Evolutionary conservation across 495 filamentous ascomycete genomes (phyloP).

Genomic region (Xylaria grammica): DNA sequence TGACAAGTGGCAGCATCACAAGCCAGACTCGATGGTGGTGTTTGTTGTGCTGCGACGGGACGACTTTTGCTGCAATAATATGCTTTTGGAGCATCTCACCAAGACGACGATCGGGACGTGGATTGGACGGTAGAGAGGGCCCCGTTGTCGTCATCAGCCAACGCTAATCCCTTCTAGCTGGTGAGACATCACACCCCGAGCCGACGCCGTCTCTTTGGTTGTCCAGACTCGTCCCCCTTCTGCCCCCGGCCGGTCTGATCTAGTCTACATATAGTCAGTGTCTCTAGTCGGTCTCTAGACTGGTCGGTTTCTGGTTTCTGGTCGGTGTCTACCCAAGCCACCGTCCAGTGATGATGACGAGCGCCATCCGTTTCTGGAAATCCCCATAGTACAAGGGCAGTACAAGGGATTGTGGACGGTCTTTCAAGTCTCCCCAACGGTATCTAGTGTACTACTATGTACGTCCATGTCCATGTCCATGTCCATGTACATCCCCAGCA

Average conservation of each 20-base stretch:
- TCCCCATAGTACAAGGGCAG: neutral
- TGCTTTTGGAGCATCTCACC: neutral
- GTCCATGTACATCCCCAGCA: too few species aligned
- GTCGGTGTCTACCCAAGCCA: neutral
- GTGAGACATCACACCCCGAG: too few species aligned
- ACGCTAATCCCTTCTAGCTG: neutral
- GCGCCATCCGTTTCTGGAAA: conserved; percentile 14
- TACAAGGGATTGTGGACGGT: neutral
- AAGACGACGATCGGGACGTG: neutral
- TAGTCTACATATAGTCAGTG: too few species aligned
- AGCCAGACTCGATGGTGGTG: neutral
- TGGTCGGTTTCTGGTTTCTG: neutral
- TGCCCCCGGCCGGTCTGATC: too few species aligned
- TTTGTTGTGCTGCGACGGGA: conserved; percentile 6
- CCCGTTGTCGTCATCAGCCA: conserved; percentile 17
- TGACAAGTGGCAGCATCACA: conserved; percentile 23
- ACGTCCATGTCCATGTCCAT: too few species aligned
- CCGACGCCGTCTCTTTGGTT: neutral
- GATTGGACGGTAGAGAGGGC: conserved; percentile 1
- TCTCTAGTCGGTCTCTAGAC: neutral
- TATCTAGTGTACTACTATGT: neutral
- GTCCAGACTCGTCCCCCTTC: too few species aligned
- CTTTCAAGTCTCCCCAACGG: neutral
- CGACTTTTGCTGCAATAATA: neutral
- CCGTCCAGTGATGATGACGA: neutral